Conservation (phyloP, 495 filamentous ascomycete genomes). For the Talaromyces trachyspermus region DNA sequence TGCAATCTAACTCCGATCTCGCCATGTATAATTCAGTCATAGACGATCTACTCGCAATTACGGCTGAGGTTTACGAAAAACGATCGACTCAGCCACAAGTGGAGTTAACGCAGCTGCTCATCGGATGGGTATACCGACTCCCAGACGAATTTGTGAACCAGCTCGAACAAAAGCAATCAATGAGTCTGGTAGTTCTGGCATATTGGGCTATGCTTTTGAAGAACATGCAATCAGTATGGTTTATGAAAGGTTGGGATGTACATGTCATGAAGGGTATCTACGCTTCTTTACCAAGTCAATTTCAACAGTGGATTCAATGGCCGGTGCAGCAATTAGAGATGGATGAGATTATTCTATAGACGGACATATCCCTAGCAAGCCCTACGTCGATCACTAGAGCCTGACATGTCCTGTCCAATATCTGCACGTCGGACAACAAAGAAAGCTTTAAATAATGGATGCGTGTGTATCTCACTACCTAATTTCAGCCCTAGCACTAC, state of each 20-base stretch:
- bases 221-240: conserved; percentile 27
- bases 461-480: no score
- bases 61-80: conserved; percentile 17
- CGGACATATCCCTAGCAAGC: no score
- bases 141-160: conserved; percentile 22
- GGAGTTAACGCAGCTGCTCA: conserved; percentile 18
- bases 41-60: conserved; percentile 12
- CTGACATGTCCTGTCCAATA: no score
- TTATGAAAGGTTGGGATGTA: conserved; percentile 30
- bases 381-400: no score
- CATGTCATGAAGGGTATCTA: conserved; percentile 30
- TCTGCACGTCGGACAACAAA: no score
- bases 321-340: conserved; percentile 18
- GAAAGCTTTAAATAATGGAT: no score
- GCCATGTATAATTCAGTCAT: conserved; percentile 12
- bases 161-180: conserved; percentile 26
- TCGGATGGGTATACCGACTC: conserved; percentile 33
- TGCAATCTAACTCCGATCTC: not conserved
- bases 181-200: conserved; percentile 23
- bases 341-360: no score
- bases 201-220: conserved; percentile 34
- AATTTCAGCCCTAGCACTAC: no score
- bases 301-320: conserved; percentile 28
- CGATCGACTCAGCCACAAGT: conserved; percentile 11
- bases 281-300: conserved; percentile 15